Percentiles rank a stretch among this genome's conserved stretches.
These are phyloP conservation scores for Fusarium bulbicola DNA, from an alignment of 2,329 filamentous ascomycete genomes.

Conservation along the genomic window DNA sequence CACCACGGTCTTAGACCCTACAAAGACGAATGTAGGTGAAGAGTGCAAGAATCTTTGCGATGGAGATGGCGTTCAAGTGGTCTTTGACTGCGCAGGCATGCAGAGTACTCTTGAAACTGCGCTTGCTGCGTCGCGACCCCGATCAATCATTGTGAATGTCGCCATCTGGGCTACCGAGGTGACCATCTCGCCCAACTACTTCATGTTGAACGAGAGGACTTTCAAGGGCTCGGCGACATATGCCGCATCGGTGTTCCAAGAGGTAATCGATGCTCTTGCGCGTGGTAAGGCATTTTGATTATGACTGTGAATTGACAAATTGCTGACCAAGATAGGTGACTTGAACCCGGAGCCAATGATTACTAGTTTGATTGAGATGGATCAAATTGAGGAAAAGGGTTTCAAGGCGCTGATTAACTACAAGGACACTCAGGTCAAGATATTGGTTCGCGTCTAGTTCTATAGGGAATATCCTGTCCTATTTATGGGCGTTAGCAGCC, in stretches of 20 bases:
- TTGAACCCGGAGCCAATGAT: background rate
- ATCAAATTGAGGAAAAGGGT: background rate
- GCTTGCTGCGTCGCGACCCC: background rate
- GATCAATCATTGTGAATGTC: background rate
- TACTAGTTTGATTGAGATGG: background rate
- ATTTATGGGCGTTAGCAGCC: too few relatives aligned
- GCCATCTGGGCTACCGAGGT: background rate
- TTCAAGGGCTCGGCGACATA: background rate
- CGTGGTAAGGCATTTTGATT: rapidly evolving
- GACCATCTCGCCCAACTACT: background rate
- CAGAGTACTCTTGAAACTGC: background rate
- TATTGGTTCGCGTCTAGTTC: background rate
- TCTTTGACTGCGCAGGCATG: background rate
- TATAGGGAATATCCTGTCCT: background rate
- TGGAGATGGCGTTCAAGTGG: background rate
- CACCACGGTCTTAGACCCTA: background rate
- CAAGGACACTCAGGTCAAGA: background rate
- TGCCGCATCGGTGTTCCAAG: background rate
- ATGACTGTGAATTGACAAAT: too few relatives aligned
- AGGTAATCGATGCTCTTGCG: background rate
- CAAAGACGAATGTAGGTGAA: background rate
- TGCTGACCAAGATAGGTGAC: background rate
- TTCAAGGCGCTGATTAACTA: background rate
- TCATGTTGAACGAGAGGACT: background rate
- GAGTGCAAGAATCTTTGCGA: background rate